A percentile compares a stretch with the other conserved stretches of the same genome.
Conservation (phyloP, 371 early-diverging fungal genomes). For the Entomophthora muscae region DNA sequence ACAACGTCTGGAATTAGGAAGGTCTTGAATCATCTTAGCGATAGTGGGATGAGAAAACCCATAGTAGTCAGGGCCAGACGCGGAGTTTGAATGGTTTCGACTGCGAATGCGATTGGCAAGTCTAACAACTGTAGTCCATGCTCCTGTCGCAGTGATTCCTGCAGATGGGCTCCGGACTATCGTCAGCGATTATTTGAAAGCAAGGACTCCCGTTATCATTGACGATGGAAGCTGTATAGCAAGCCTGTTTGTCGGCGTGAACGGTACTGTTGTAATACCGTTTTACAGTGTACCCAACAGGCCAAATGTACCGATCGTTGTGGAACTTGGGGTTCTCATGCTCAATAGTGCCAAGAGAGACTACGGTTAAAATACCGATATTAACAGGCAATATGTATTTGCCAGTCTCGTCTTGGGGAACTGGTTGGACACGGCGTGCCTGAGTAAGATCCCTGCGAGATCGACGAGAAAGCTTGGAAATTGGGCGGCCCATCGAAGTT, state of each 20-base stretch:
- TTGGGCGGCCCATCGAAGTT: not conserved
- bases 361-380: slow-evolving; percentile 62
- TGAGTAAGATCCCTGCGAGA: slow-evolving; percentile 5
- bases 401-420: slow-evolving; percentile 35
- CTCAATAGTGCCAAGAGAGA: slow-evolving; percentile 53
- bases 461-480: not conserved
- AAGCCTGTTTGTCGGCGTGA: slow-evolving; percentile 1
- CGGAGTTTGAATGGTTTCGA: slow-evolving; percentile 58
- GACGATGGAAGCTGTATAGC: slow-evolving; percentile 1
- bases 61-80: slow-evolving; percentile 82
- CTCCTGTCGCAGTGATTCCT: slow-evolving; percentile 75
- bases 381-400: slow-evolving; percentile 57
- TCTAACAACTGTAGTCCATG: slow-evolving; percentile 73
- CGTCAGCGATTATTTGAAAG: not conserved
- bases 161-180: not conserved
- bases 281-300: slow-evolving; percentile 61
- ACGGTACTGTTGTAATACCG: slow-evolving; percentile 20
- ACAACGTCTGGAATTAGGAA: slow-evolving; percentile 52
- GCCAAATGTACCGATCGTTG: slow-evolving; percentile 81
- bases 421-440: slow-evolving; percentile 5
- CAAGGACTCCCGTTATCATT: not conserved
- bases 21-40: slow-evolving; percentile 72
- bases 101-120: slow-evolving; percentile 55
- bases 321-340: slow-evolving; percentile 69
- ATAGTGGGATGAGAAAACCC: slow-evolving; percentile 80